Percentiles rank a stretch among this genome's conserved stretches.
Evolutionary conservation across 345 rosid species (phyloP).

Genomic region (Barbarea vulgaris): DNA sequence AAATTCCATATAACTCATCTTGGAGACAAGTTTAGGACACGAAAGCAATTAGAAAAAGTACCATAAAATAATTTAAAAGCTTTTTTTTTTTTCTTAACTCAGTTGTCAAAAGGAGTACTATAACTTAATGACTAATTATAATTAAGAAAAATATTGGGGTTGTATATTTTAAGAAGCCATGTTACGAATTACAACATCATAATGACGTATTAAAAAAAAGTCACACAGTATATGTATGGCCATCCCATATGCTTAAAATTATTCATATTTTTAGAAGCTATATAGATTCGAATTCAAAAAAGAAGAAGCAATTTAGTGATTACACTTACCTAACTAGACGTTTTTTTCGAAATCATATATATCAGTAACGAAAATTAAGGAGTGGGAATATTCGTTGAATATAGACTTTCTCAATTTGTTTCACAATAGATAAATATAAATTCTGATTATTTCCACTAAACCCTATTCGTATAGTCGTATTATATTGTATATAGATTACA

Average conservation of each 20-base stretch:
- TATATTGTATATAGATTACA: background rate
- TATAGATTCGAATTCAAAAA: background rate
- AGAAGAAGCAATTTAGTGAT: background rate
- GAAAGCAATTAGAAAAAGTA: too few relatives aligned
- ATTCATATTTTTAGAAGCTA: background rate
- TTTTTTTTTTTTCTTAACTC: too few relatives aligned
- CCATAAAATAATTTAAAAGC: too few relatives aligned
- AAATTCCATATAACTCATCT: background rate
- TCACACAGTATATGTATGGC: background rate
- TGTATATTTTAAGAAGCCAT: too few relatives aligned
- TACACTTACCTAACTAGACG: constrained; percentile 16
- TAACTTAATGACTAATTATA: too few relatives aligned
- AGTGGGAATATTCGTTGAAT: constrained; percentile 29
- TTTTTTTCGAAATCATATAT: constrained; percentile 19
- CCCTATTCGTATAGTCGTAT: background rate
- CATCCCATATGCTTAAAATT: background rate
- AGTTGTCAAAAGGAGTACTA: too few relatives aligned
- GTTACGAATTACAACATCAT: too few relatives aligned
- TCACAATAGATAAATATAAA: background rate
- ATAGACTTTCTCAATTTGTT: constrained; percentile 20
- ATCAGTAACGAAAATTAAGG: constrained; percentile 23
- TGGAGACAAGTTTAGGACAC: background rate
- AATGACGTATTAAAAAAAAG: background rate
- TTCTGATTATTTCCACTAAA: background rate
- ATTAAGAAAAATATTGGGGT: too few relatives aligned